phyloP scores from a whole-genome alignment of 495 filamentous ascomycete species.

The Xylaria intraflava region DNA sequence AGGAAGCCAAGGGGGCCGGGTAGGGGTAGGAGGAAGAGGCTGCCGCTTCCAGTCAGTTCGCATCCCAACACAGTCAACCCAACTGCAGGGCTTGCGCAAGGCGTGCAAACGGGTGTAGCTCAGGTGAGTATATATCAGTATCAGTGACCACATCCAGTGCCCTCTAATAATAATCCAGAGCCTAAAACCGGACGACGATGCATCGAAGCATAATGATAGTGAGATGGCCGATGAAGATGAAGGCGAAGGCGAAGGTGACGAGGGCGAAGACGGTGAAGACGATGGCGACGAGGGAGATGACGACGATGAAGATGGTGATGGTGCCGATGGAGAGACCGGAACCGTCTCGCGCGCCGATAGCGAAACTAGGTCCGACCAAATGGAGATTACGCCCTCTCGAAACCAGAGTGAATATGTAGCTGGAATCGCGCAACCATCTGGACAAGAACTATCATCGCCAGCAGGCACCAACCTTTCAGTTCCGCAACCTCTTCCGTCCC shows the following conservation, averaged over 20 bases:
- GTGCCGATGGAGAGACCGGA: slow-evolving; percentile 20
- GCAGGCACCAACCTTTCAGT: slow-evolving; percentile 4
- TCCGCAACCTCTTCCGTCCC: slow-evolving; percentile 19
- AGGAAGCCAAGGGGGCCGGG: slow-evolving; percentile 65
- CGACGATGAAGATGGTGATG: slow-evolving; percentile 29
- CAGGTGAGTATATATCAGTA: slow-evolving; percentile 14
- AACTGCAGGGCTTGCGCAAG: slow-evolving; percentile 21
- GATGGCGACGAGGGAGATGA: slow-evolving; percentile 31
- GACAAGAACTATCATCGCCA: slow-evolving; percentile 7
- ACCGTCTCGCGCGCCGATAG: slow-evolving; percentile 18
- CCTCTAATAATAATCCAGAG: slow-evolving; percentile 20
- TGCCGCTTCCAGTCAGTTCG: slow-evolving; percentile 40
- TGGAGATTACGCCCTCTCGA: slow-evolving; percentile 17
- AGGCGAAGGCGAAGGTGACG: slow-evolving; percentile 35
- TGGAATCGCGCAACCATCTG: neutral
- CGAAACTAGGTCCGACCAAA: slow-evolving; percentile 20
- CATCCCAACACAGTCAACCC: slow-evolving; percentile 31
- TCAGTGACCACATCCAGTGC: neutral
- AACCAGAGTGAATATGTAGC: neutral
- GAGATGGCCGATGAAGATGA: slow-evolving; percentile 48
- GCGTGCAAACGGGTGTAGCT: slow-evolving; percentile 10
- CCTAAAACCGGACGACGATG: slow-evolving; percentile 36
- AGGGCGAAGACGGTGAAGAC: slow-evolving; percentile 34
- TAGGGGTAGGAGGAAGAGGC: slow-evolving; percentile 58
- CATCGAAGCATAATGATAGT: slow-evolving; percentile 33